These are phyloP conservation scores for Fusarium subglutinans DNA, from an alignment of 2,329 filamentous ascomycete species.

Conservation along the genomic window DNA sequence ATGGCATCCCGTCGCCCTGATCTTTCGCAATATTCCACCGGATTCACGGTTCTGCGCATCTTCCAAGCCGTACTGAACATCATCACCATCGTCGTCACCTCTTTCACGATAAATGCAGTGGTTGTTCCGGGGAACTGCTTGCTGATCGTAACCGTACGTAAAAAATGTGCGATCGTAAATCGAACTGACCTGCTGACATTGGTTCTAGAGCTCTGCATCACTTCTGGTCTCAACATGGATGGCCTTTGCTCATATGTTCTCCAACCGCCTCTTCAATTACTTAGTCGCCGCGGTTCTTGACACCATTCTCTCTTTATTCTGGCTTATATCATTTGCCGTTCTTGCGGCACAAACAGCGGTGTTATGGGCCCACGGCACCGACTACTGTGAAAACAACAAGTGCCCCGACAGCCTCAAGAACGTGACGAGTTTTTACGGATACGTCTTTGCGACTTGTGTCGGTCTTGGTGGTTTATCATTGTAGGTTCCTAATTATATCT, in stretches of 20 bases:
- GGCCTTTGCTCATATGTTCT: constrained; percentile 53
- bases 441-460: constrained; percentile 47
- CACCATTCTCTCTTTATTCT: constrained; percentile 61
- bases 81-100: constrained; percentile 57
- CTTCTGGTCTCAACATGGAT: constrained; percentile 58
- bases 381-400: constrained; percentile 39
- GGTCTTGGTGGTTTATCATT: constrained; percentile 55
- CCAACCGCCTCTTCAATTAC: constrained; percentile 60
- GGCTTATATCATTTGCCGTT: constrained; percentile 57
- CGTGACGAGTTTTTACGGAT: constrained; percentile 38
- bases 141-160: constrained; percentile 52
- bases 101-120: constrained; percentile 51
- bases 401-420: constrained; percentile 22
- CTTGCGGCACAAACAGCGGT: constrained; percentile 49
- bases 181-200: background rate
- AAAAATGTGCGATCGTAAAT: accelerated
- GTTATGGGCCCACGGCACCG: constrained; percentile 26
- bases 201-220: constrained; percentile 52
- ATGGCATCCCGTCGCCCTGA: constrained; percentile 11
- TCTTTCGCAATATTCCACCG: constrained; percentile 55
- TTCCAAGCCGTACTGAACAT: constrained; percentile 58
- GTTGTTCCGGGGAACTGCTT: constrained; percentile 50
- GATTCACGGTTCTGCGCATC: constrained; percentile 56
- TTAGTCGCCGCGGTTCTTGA: constrained; percentile 63
- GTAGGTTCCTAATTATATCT: constrained; percentile 45